Percentiles rank a stretch among this genome's conserved stretches.
These are phyloP conservation scores for Corymbia citriodora DNA, from an alignment of 441 rosid genomes.

Conservation along the genomic window DNA sequence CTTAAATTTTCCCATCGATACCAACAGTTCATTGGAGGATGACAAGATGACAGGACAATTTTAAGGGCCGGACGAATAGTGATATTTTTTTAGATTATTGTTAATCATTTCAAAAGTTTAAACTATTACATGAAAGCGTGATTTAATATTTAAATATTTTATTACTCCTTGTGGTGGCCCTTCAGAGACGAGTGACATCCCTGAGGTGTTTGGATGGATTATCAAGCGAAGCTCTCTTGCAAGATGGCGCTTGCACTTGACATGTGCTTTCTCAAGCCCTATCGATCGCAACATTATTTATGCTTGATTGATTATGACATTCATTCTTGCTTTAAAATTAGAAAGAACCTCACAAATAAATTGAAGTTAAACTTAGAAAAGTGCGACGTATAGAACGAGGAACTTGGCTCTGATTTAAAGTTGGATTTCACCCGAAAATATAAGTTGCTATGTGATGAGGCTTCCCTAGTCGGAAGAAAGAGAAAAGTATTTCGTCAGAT, in stretches of 20 bases:
- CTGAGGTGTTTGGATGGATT: rapidly evolving
- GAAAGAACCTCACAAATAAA: background rate
- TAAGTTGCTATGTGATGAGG: background rate
- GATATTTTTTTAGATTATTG: background rate
- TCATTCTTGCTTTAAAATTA: background rate
- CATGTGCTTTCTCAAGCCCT: background rate
- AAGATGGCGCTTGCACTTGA: background rate
- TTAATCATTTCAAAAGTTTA: background rate
- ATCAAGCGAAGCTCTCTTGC: background rate
- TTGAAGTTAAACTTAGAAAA: background rate
- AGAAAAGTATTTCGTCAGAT: background rate
- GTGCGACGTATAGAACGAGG: background rate
- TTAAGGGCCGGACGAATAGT: rapidly evolving
- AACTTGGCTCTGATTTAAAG: background rate
- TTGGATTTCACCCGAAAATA: background rate
- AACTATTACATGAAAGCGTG: background rate
- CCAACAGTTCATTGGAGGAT: background rate
- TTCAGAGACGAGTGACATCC: background rate
- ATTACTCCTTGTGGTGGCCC: background rate
- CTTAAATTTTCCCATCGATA: background rate
- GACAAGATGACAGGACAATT: background rate
- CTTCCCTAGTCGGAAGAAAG: background rate
- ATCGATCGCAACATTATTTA: background rate
- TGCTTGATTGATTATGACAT: no score
- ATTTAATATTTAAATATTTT: no score